Base-by-base conservation (phyloP, 2,329 filamentous ascomycete species). In the Cladosporium sp. region DNA sequence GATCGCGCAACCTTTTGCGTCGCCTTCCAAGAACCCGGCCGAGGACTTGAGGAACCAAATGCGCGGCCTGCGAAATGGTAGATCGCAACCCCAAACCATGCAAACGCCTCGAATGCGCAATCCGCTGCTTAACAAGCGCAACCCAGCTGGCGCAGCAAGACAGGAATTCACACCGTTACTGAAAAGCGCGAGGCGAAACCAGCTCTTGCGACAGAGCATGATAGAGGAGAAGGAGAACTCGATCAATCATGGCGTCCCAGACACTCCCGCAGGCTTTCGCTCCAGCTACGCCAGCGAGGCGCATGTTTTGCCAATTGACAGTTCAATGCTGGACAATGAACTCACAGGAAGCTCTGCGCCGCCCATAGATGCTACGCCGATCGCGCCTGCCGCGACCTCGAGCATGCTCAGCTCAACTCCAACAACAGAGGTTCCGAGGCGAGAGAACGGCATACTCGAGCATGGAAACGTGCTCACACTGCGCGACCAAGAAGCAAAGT, bases 121-220 rank as follows among this genome's bases (percentile, higher is more conserved):
- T 21, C 88, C 90, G 23, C 84, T 97, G 49, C 85, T 86, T 67
- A 87, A 91, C 77, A 85, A 88, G 70, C 87, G 87, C 72, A 95
- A 83, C 66, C 71, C 74, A 2, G 76, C 75, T 34, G 83, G 81
- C 18, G 75, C 77, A 5, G 73, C 73, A 14, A 84, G 82, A 69
- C 89, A 88, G 71, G 96, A 99, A 74, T 99, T 99, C 77, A 99
- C 95, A 0, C 95, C 96, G 0, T 82, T 99, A 71, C 87, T 99
- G 76, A 97, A 96, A 78, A 89, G 87, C 71, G 83, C 92, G 82
- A 83, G 93, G 83, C 82, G 92, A 82, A 85, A 91, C 82, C 81
- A 89, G 82, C 76, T 76, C 67, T 73, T 76, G 30, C 73, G 77
- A 63, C 74, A 74, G 64, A 75, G 74, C 65, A 70, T 74, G 30